A percentile compares a stretch with the other conserved stretches of the same genome.
phyloP scores from a whole-genome alignment of 2,329 filamentous ascomycete genomes.

The Eutypella sp. region DNA sequence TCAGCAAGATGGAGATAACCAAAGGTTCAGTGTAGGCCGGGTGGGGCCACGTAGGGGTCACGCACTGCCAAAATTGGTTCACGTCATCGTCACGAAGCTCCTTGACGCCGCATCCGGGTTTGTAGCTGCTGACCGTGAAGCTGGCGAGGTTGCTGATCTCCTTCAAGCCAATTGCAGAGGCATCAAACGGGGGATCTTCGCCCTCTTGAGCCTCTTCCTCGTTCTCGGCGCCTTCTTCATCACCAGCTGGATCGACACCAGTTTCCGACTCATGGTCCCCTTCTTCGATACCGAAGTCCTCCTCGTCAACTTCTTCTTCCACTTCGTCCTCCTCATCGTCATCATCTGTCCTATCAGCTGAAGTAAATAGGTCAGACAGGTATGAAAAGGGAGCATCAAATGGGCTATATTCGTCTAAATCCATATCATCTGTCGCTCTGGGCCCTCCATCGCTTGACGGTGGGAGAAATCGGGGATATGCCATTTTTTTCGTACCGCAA shows the following conservation, averaged over 20 bases:
- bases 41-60: constrained; percentile 9
- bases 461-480: neutral
- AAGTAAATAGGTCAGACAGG: neutral
- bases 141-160: constrained; percentile 81
- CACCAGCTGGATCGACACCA: constrained; percentile 18
- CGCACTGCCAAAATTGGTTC: constrained; percentile 73
- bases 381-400: neutral
- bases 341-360: constrained; percentile 6
- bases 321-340: constrained; percentile 14
- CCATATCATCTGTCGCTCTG: neutral
- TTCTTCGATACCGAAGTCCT: constrained; percentile 21
- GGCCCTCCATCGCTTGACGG: neutral
- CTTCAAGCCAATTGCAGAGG: constrained; percentile 58
- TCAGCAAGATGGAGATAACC: constrained; percentile 1
- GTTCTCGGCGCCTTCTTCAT: constrained; percentile 26
- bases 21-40: too few species aligned
- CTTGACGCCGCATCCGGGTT: constrained; percentile 73
- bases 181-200: constrained; percentile 41
- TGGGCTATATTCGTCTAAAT: neutral
- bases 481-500: too few species aligned
- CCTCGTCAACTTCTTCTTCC: too few species aligned
- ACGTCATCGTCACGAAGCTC: constrained; percentile 71
- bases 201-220: constrained; percentile 33
- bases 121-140: constrained; percentile 77
- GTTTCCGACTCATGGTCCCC: constrained; percentile 25